Percentiles rank a stretch among this genome's conserved stretches.
phyloP scores from a whole-genome alignment of 1,284 basidiomycete genomes.

The Rugosomyces carneus region DNA sequence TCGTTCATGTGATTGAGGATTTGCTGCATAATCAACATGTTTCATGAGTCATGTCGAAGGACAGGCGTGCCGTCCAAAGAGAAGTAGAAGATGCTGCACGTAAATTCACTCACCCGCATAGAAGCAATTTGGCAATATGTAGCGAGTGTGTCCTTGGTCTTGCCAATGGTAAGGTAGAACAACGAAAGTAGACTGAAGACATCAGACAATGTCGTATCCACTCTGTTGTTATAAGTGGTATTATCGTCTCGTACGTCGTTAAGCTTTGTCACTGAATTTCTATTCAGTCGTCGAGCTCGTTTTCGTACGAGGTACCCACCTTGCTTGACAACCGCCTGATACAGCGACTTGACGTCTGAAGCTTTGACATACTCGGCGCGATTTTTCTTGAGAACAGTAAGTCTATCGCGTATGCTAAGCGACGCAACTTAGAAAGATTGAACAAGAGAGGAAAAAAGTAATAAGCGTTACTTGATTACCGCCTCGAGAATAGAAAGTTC shows the following conservation, averaged over 20 bases:
- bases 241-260: slow-evolving; percentile 87
- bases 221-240: slow-evolving; percentile 75
- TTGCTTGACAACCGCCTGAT: slow-evolving; percentile 93
- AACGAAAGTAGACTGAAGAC: slow-evolving; percentile 89
- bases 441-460: slow-evolving; percentile 7
- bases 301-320: slow-evolving; percentile 38
- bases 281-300: not conserved
- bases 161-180: slow-evolving; percentile 91
- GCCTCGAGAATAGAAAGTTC: slow-evolving; percentile 93
- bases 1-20: slow-evolving; percentile 92
- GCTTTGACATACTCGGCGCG: slow-evolving; percentile 85
- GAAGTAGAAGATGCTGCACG: not conserved
- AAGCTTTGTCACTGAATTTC: slow-evolving; percentile 72
- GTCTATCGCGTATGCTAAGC: slow-evolving; percentile 82
- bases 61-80: not conserved
- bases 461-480: slow-evolving; percentile 75
- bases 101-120: slow-evolving; percentile 70
- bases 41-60: slow-evolving; percentile 8
- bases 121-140: slow-evolving; percentile 92
- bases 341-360: slow-evolving; percentile 90
- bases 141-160: slow-evolving; percentile 87
- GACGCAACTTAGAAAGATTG: slow-evolving; percentile 7
- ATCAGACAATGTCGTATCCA: slow-evolving; percentile 90
- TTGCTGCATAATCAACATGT: slow-evolving; percentile 55
- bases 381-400: slow-evolving; percentile 87